phyloP scores from a whole-genome alignment of 108 stramenopile genomes.

The Aurantiochytrium sp. region DNA sequence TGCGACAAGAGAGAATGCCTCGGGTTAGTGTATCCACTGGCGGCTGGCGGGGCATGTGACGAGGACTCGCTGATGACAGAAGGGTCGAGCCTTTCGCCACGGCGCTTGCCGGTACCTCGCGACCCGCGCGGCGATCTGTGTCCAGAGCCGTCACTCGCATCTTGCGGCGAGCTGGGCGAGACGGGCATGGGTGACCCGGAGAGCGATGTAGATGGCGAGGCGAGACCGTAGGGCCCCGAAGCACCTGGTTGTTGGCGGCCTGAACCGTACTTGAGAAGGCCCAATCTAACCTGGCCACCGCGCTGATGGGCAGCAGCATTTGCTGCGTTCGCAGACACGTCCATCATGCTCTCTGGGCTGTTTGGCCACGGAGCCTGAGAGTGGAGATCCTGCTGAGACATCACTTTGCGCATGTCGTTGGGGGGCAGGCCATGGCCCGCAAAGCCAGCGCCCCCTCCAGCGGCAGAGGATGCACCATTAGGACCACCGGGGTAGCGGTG shows the following conservation, averaged over 20 bases:
- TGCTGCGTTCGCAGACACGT: neutral
- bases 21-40: neutral
- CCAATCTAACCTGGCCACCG: neutral
- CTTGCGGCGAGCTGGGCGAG: neutral
- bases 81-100: neutral
- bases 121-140: neutral
- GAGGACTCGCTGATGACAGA: neutral
- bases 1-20: neutral
- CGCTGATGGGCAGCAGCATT: neutral
- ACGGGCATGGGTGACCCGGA: neutral
- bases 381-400: neutral
- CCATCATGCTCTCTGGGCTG: neutral
- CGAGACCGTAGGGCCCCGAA: neutral
- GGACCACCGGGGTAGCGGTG: neutral
- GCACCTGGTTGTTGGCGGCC: neutral
- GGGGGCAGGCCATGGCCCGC: neutral
- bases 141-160: neutral
- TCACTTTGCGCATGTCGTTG: neutral
- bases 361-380: neutral
- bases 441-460: neutral
- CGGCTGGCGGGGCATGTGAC: neutral
- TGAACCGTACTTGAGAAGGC: neutral
- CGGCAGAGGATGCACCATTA: neutral
- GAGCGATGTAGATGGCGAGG: neutral
- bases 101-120: neutral